Evolutionary conservation across 1,139 yeast genomes (phyloP).

Genomic region (Debaryomycetaceae sp.): DNA sequence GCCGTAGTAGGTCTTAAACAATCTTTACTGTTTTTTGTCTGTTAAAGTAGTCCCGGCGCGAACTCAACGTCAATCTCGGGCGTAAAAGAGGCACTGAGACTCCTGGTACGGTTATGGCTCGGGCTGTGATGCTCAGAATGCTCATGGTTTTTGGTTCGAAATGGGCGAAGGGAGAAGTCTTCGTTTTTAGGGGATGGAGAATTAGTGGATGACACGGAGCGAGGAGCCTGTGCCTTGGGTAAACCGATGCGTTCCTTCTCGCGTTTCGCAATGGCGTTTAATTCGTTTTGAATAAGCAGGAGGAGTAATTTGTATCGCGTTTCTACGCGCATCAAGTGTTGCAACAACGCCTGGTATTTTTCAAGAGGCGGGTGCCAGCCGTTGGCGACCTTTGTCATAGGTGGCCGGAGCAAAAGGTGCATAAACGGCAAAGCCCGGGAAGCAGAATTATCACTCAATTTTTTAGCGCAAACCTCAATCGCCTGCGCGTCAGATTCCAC

Average conservation of each 20-base stretch:
- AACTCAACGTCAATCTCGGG: no score
- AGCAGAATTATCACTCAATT: conserved; percentile 25
- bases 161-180: conserved; percentile 31
- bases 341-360: conserved; percentile 16
- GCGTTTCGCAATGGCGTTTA: conserved; percentile 17
- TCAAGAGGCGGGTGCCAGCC: conserved; percentile 35
- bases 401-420: conserved; percentile 33
- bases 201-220: no score
- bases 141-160: conserved; percentile 29
- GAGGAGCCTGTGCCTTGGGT: conserved; percentile 13
- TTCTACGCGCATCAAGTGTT: conserved; percentile 18
- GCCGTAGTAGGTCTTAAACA: no score
- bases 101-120: no score
- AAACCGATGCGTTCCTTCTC: conserved; percentile 19
- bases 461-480: conserved; percentile 6
- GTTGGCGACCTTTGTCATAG: conserved; percentile 21
- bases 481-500: conserved; percentile 4
- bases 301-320: conserved; percentile 16
- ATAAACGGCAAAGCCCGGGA: conserved; percentile 32
- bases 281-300: conserved; percentile 21
- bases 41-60: no score
- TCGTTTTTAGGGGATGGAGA: no score
- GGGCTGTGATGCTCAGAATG: no score
- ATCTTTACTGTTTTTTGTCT: no score
- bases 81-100: no score